A percentile compares a stretch with the other conserved stretches of the same genome.
Evolutionary conservation across 352 stramenopile species (phyloP).

Genomic region (Globisporangium splendens): DNA sequence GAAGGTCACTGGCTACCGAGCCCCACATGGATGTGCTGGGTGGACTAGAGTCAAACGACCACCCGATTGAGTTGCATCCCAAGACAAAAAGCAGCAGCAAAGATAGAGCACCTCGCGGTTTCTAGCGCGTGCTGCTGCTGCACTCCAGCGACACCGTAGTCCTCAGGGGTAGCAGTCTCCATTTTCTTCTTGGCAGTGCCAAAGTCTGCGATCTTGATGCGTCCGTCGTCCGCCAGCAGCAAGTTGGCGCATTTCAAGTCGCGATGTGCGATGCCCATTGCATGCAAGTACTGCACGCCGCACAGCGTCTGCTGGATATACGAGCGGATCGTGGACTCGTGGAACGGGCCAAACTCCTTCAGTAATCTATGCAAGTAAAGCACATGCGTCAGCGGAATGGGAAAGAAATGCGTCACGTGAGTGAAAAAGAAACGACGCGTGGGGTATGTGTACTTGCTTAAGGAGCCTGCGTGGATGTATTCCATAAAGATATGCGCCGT

Average conservation of each 20-base stretch:
- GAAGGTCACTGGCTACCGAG: no score
- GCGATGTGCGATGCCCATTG: slow-evolving; percentile 67
- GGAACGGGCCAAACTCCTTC: slow-evolving; percentile 74
- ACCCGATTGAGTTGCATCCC: slow-evolving; percentile 5
- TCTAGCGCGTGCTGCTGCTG: slow-evolving; percentile 4
- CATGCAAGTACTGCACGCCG: slow-evolving; percentile 74
- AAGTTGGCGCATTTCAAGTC: slow-evolving; percentile 89
- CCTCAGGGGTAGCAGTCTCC: slow-evolving; percentile 8
- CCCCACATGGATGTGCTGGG: no score
- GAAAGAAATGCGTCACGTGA: background rate
- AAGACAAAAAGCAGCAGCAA: slow-evolving; percentile 6
- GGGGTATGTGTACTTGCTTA: slow-evolving; percentile 43
- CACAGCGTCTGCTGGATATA: slow-evolving; percentile 60
- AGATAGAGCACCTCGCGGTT: slow-evolving; percentile 9
- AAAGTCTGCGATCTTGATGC: slow-evolving; percentile 88
- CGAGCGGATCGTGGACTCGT: slow-evolving; percentile 49
- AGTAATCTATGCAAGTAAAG: slow-evolving; percentile 41
- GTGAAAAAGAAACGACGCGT: no score
- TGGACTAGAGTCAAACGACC: background rate
- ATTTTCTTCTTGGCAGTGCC: slow-evolving; percentile 53
- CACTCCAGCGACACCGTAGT: background rate
- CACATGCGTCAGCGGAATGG: background rate
- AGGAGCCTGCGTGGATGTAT: slow-evolving; percentile 74
- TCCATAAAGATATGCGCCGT: slow-evolving; percentile 84
- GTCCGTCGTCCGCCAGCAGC: slow-evolving; percentile 53